phyloP scores from a whole-genome alignment of 257 asterid species.

The Vinca minor region DNA sequence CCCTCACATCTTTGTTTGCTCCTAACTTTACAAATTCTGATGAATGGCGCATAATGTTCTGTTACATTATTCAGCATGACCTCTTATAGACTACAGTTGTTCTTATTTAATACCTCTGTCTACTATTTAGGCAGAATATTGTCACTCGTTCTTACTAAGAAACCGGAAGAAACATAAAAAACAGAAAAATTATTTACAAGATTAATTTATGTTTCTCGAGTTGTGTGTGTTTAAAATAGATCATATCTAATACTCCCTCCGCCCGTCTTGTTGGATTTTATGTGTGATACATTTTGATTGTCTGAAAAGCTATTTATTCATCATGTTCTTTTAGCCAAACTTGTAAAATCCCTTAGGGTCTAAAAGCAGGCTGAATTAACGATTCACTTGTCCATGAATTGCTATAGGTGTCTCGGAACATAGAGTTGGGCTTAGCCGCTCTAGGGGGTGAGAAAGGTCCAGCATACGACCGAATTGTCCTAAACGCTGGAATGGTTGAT shows the following conservation, averaged over 20 bases:
- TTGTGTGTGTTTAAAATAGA: neutral
- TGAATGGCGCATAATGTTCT: neutral
- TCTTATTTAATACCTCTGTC: neutral
- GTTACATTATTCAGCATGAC: neutral
- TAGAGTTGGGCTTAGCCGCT: slow-evolving; percentile 87
- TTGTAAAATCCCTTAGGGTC: neutral
- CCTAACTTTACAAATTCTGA: neutral
- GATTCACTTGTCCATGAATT: slow-evolving; percentile 4
- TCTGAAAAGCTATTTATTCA: neutral
- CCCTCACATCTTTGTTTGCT: neutral
- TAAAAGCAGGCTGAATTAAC: neutral
- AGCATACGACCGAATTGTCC: slow-evolving; percentile 71
- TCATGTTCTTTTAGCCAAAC: neutral
- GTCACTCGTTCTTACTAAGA: too few species aligned
- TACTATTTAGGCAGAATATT: too few species aligned
- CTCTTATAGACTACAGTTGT: neutral
- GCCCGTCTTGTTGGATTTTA: too few species aligned
- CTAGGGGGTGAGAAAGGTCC: slow-evolving; percentile 83
- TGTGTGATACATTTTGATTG: neutral
- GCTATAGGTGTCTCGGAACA: slow-evolving; percentile 55
- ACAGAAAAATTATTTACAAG: neutral
- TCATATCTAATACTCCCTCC: neutral
- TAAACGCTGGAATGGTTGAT: slow-evolving; percentile 90
- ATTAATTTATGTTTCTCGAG: neutral
- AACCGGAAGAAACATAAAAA: neutral